Percentiles rank a stretch among this genome's conserved stretches.
These are phyloP conservation scores for Diplodia intermedia DNA, from an alignment of 2,329 filamentous ascomycete genomes.

Conservation along the genomic window DNA sequence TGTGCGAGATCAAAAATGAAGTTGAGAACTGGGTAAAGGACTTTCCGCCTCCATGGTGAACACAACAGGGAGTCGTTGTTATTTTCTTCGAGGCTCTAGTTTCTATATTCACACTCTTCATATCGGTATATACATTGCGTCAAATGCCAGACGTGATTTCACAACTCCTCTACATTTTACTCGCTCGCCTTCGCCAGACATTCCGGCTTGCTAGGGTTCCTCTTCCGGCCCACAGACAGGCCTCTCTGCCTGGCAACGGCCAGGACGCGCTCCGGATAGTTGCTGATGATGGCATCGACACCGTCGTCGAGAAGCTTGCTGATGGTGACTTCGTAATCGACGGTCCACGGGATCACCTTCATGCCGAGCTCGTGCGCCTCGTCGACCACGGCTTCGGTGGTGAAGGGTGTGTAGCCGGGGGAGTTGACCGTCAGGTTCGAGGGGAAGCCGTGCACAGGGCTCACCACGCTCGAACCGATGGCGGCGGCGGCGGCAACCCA, in stretches of 20 bases:
- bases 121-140: constrained; percentile 1
- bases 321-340: constrained; percentile 38
- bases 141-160: neutral
- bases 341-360: constrained; percentile 39
- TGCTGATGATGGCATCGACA: constrained; percentile 36
- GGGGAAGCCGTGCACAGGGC: constrained; percentile 35
- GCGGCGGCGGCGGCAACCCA: constrained; percentile 38
- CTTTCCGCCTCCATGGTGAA: too few relatives aligned
- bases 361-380: constrained; percentile 38
- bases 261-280: constrained; percentile 38
- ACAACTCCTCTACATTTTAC: neutral
- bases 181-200: constrained; percentile 30
- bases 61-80: too few relatives aligned
- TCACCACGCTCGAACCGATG: constrained; percentile 35
- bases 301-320: constrained; percentile 36
- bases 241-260: constrained; percentile 28
- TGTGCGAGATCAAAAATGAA: too few relatives aligned
- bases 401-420: constrained; percentile 37
- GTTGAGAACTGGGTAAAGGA: too few relatives aligned
- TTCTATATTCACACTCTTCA: too few relatives aligned
- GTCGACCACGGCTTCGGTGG: constrained; percentile 36
- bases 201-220: constrained; percentile 25
- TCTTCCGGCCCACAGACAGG: constrained; percentile 12
- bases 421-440: constrained; percentile 35
- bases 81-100: too few relatives aligned